Percentiles rank a stretch among this genome's conserved stretches.
Conservation (phyloP, 2,329 filamentous ascomycete species). For the Monosporascus sp. region DNA sequence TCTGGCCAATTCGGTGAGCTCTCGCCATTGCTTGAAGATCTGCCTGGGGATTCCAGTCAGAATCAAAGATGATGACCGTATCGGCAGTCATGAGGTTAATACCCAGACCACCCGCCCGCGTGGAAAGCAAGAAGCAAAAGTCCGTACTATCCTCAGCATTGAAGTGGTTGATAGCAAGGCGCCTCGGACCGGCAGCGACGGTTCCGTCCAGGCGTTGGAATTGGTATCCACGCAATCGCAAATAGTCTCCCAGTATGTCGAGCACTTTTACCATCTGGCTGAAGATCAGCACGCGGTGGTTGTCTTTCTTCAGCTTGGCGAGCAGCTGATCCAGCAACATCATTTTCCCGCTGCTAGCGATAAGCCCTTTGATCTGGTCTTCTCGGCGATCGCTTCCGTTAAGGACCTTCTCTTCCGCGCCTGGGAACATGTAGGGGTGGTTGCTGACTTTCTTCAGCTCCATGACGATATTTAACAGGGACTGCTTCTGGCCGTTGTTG, state of each 20-base stretch:
- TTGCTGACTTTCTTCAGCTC: conserved; percentile 99
- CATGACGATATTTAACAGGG: conserved; percentile 98
- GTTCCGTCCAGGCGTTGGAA: conserved; percentile 95
- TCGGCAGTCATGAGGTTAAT: conserved; percentile 99
- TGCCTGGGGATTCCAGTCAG: conserved; percentile 97
- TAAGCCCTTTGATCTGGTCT: conserved; percentile 85
- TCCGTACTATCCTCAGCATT: conserved; percentile 95
- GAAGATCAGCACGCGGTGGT: conserved; percentile 94
- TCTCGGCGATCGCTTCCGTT: conserved; percentile 76
- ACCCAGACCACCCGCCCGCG: conserved; percentile 90
- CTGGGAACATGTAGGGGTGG: conserved; percentile 95
- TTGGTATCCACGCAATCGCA: conserved; percentile 86
- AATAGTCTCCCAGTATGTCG: conserved; percentile 90
- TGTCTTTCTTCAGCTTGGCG: conserved; percentile 86
- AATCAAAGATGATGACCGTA: conserved; percentile 96
- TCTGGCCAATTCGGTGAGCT: conserved; percentile 95
- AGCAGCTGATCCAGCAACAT: conserved; percentile 96
- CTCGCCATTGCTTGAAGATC: conserved; percentile 98
- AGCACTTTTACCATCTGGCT: conserved; percentile 99
- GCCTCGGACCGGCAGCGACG: conserved; percentile 79
- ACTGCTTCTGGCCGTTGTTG: conserved; percentile 86
- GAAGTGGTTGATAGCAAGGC: conserved; percentile 96
- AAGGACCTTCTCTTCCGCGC: conserved; percentile 84
- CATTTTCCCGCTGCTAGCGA: conserved; percentile 98
- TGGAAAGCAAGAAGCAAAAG: conserved; percentile 94